Evolutionary conservation across 805 yeast genomes (phyloP).

Genomic region (Schizosaccharomyces octosporus): DNA sequence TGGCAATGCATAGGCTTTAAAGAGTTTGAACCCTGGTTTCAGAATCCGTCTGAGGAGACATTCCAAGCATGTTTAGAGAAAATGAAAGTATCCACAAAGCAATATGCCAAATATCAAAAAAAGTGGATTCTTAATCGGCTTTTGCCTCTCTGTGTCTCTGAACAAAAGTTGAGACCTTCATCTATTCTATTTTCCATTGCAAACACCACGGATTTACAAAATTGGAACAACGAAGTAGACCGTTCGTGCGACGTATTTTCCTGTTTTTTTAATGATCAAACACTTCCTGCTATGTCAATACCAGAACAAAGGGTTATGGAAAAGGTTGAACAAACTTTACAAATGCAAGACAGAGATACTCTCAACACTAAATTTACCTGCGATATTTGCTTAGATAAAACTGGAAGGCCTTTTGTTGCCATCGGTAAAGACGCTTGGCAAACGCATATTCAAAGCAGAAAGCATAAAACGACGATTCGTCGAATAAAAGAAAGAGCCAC

Average conservation of each 20-base stretch:
- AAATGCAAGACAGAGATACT: not conserved
- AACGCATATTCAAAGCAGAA: not conserved
- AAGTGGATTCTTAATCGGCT: slow-evolving; percentile 69
- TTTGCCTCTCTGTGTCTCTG: slow-evolving; percentile 22
- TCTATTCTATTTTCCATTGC: slow-evolving; percentile 33
- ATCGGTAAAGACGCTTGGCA: not conserved
- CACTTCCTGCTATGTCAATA: not conserved
- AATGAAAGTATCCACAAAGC: slow-evolving; percentile 68
- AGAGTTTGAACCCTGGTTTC: slow-evolving; percentile 56
- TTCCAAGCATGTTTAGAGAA: slow-evolving; percentile 26
- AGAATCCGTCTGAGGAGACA: slow-evolving; percentile 12
- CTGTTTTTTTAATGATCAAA: not conserved
- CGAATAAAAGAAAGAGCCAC: not conserved
- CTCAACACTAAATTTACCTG: not conserved
- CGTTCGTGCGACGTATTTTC: slow-evolving; percentile 7
- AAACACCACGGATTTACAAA: slow-evolving; percentile 46
- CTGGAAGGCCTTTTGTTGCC: not conserved
- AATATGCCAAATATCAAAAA: slow-evolving; percentile 67
- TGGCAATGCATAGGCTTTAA: slow-evolving; percentile 92
- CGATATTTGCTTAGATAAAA: not conserved
- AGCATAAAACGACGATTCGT: not conserved
- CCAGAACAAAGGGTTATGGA: not conserved
- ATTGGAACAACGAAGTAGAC: slow-evolving; percentile 37
- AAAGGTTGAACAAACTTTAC: not conserved
- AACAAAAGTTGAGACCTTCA: slow-evolving; percentile 18